Base-by-base conservation (phyloP, 2,329 filamentous ascomycete genomes). In the Fusarium domesticum region DNA sequence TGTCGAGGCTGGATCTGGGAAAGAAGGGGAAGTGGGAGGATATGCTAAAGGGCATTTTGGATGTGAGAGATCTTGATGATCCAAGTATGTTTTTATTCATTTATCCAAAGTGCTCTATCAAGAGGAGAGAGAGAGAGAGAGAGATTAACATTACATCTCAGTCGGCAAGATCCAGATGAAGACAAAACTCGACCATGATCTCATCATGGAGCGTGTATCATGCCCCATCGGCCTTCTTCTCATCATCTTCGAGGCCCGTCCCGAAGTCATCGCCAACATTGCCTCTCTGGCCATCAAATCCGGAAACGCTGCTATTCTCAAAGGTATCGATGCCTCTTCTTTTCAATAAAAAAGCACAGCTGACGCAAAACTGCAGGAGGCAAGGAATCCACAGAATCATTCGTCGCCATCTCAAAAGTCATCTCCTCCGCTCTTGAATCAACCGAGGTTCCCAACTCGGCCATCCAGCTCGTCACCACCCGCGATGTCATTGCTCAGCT, bases 241-340 rank as follows among this genome's bases (percentile, higher is more conserved):
- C 56, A 93, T 98, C 70, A 97, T 98, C 63, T 98, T 98, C 64
- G 93, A 98, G 71, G 93, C 93, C 28, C 86, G 93, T 6, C 93
- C 93, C 6, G 93, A 98, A 70, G 93, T 98, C 54, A 96, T 98
- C 63, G 93, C 92, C 63, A 98, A 98, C 68, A 97, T 98, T 62
- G 90, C 93, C 51, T 89, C 91, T 4, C 77, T 98, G 18, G 91
- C 93, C 30, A 88, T 98, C 69, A 98, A 98, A 68, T 97, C 92
- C 11, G 93, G 90, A 60, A 98, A 98, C 68, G 87, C 93, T 28
- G 93, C 91, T 39, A 97, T 98, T 60, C 75, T 98, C 49, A 98
- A 98, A 76, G 92, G 84, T 78, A 59, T 76, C 89, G 2, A 81
- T 77, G 57, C 10, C 50, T 34, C 33, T 4, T 36, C n/a, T 18